phyloP scores from a whole-genome alignment of 2,329 filamentous ascomycete genomes.

The Beauveria sp. region DNA sequence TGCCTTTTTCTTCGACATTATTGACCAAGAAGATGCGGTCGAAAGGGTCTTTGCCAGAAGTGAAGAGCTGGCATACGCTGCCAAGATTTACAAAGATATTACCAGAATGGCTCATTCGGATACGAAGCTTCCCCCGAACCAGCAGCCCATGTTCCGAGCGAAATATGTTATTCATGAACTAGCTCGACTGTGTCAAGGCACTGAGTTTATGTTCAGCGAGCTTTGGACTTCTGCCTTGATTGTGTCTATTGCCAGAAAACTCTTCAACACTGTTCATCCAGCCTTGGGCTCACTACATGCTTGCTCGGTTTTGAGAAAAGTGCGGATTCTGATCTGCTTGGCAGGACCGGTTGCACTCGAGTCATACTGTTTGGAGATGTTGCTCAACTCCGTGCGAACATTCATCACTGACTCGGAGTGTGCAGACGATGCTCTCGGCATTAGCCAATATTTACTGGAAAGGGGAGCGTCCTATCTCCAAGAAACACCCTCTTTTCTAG shows the following conservation, averaged over 20 bases:
- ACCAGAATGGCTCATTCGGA: constrained; percentile 59
- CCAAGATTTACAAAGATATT: constrained; percentile 61
- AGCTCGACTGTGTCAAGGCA: constrained; percentile 67
- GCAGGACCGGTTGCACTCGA: constrained; percentile 64
- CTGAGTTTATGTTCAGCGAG: constrained; percentile 52
- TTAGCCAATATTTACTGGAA: constrained; percentile 75
- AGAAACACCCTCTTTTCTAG: constrained; percentile 64
- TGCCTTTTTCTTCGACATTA: constrained; percentile 65
- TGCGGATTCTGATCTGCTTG: constrained; percentile 72
- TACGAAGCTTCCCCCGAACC: constrained; percentile 61
- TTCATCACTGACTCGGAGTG: constrained; percentile 81
- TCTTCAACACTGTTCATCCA: constrained; percentile 74
- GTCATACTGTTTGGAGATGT: constrained; percentile 84
- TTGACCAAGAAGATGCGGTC: constrained; percentile 69
- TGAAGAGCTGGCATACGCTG: constrained; percentile 50
- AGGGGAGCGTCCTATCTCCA: constrained; percentile 58
- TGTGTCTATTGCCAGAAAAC: constrained; percentile 63
- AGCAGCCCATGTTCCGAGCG: constrained; percentile 80
- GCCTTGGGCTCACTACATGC: constrained; percentile 81
- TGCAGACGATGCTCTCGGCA: constrained; percentile 80
- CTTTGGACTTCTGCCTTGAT: constrained; percentile 74
- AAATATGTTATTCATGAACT: constrained; percentile 71
- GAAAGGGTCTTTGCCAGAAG: constrained; percentile 60
- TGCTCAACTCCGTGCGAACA: constrained; percentile 69
- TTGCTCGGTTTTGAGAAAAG: constrained; percentile 77